Base-by-base conservation (phyloP, 805 yeast genomes). In the Maudiozyma serrabonitensis region DNA sequence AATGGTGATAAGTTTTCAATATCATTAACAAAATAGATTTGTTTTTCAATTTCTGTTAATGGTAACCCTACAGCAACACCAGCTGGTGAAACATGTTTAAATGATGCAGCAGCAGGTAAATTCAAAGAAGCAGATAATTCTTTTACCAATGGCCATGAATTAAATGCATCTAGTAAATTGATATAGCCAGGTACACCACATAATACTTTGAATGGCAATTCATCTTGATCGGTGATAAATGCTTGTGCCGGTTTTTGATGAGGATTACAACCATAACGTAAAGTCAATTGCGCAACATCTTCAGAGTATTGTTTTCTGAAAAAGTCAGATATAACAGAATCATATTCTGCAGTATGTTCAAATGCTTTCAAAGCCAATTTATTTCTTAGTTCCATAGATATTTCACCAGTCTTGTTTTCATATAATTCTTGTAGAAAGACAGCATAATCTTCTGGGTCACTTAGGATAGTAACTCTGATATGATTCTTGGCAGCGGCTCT, bases 241-340 rank as follows among this genome's bases (percentile, higher is more conserved):
- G 98, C 96, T 76, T 93, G 99, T 31, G 99, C 97, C 46, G 99
- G 99, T 72, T 88, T 93, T 76, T 93, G 99, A 71, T 93, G 98
- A 52, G 99, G 99, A 76, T 93, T 93, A 52, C 96, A 96, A 69
- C 99, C 99, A 70, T 93, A 93, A 75, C 99, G 84, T 63, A 93
- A 79, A 28, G 97, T 91, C 70, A 93, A 76, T 78, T 91, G 98
- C 49, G 93, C 79, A 45, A 73, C 74, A 67, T 82, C 85, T 73
- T 91, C 98, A 46, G 95, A 79, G 75, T 93, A 93, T 73, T 88
- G 90, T 75, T 89, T 93, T 76, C 99, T 83, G 81, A 93, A 93
- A 70, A 88, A 93, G 74, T 93, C 99, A 50, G 96, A 80, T 65
- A 93, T 93, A 50, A 95, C 87, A 51, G 89, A 80, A 69, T 93